Evolutionary conservation across 2,329 filamentous ascomycete species (phyloP).

Genomic region (Penicillium sp.): DNA sequence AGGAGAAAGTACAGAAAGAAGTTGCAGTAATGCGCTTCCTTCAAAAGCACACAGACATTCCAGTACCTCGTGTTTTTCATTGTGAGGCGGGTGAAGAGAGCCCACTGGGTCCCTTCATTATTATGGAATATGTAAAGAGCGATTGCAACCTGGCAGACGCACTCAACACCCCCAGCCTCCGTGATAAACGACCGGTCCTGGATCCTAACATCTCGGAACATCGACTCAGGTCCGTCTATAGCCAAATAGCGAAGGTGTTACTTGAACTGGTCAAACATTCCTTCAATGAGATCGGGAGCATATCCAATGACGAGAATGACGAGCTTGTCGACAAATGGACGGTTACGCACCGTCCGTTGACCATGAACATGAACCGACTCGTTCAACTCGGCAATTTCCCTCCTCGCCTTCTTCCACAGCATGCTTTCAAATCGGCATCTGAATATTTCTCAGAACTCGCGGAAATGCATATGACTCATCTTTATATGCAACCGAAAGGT

Average conservation of each 20-base stretch:
- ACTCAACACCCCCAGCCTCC: constrained; percentile 14
- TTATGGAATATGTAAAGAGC: constrained; percentile 32
- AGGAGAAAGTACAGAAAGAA: constrained; percentile 25
- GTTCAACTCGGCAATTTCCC: constrained; percentile 24
- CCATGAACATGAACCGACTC: constrained; percentile 43
- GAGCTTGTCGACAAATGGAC: constrained; percentile 23
- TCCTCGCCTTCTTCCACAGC: constrained; percentile 13
- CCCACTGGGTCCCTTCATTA: constrained; percentile 33
- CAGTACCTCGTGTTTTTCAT: constrained; percentile 12
- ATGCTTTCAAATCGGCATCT: constrained; percentile 28
- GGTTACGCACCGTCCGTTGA: constrained; percentile 36
- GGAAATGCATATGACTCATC: constrained; percentile 41
- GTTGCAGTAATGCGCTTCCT: constrained; percentile 18
- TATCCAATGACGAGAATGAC: constrained; percentile 24
- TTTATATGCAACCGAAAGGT: constrained; percentile 39
- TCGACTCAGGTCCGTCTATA: constrained; percentile 26
- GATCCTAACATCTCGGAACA: constrained; percentile 7
- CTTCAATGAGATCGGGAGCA: constrained; percentile 39
- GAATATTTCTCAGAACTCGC: constrained; percentile 39
- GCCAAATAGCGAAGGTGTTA: constrained; percentile 40
- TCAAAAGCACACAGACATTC: constrained; percentile 14
- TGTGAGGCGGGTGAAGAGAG: constrained; percentile 14
- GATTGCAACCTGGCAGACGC: constrained; percentile 12
- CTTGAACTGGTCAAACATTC: constrained; percentile 35
- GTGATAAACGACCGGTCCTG: constrained; percentile 12